Base-by-base conservation (phyloP, 2,329 filamentous ascomycete species). In the Madurella mycetomatis region DNA sequence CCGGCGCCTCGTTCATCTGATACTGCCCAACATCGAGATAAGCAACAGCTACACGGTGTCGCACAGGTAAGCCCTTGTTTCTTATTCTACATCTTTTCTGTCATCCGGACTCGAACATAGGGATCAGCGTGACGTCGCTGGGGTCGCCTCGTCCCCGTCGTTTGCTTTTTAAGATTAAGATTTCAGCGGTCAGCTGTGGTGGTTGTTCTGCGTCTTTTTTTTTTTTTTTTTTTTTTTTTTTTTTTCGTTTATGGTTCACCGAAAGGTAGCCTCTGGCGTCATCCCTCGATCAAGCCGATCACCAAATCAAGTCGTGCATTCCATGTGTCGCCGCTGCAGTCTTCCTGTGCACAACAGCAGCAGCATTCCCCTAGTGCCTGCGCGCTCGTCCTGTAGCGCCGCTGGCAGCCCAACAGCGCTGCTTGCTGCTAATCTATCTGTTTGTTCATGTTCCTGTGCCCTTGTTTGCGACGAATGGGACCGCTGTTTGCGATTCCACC, bases 251-350 rank as follows among this genome's bases (percentile, higher is more conserved):
- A 42, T 49, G 44, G 49, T 39, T 47, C 25, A 17, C 45, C n/a
- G 40, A 18, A 15, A 16, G 13, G 37, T 19, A 41, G 39, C 42
- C 37, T 41, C 50, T 55, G 53, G 50, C 55, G 53, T 60, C 50
- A 58, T 56, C n/a, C 39, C 41, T 31, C 55, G 50, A 55, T 49
- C 46, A 54, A 37, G 13, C 1, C 4, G n/a, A 43, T 25, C 41
- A 45, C 41, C 46, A 49, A 30, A 9, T 30, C 44, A 39, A 17
- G 30, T 19, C 39, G 16, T 31, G 46, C 32, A 34, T 49, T 45
- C 47, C 47, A 41, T 31, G 34, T 42, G 18, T 12, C 39, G 30
- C 2, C 43, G 39, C 25, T 46, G 18, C 25, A 25, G 9, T n/a
- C 17, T 37, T 19, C 47, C 45, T 9, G 11, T 34, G 34, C 19